A percentile compares a stretch with the other conserved stretches of the same genome.
Conservation (phyloP, 2,329 filamentous ascomycete genomes). For the Lasiodiplodia citricola region DNA sequence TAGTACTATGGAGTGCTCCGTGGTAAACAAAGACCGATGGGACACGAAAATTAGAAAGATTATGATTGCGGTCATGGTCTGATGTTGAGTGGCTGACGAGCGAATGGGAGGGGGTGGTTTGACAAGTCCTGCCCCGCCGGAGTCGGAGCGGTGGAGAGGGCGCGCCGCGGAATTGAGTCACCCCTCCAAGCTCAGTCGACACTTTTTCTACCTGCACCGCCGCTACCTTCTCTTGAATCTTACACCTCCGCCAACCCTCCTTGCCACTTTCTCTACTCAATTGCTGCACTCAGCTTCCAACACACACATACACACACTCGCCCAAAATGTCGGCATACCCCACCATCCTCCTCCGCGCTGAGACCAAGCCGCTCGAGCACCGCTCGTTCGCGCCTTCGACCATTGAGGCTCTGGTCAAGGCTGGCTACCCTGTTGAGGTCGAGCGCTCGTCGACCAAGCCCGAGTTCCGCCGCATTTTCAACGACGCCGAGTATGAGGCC, state of each 20-base stretch:
- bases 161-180: constrained; percentile 19
- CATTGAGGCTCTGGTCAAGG: constrained; percentile 46
- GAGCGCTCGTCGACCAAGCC: constrained; percentile 47
- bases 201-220: constrained; percentile 4
- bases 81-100: background rate
- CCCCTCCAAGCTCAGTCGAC: constrained; percentile 22
- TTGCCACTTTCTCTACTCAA: background rate
- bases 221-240: background rate
- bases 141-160: constrained; percentile 1
- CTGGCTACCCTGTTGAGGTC: constrained; percentile 47
- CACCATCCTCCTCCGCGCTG: constrained; percentile 49
- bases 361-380: constrained; percentile 49
- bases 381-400: constrained; percentile 48
- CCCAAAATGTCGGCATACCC: constrained; percentile 36
- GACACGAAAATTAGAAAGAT: background rate
- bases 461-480: constrained; percentile 47
- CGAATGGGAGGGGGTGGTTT: background rate
- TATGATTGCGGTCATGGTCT: background rate
- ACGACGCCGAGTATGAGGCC: constrained; percentile 46
- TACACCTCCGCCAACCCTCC: background rate
- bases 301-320: background rate
- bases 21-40: too few relatives aligned
- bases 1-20: too few relatives aligned
- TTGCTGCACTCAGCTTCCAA: background rate
- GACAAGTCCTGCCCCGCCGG: constrained; percentile 4